These are phyloP conservation scores for Psidium friedrichsthalianum DNA, from an alignment of 345 rosid species.

Conservation along the genomic window DNA sequence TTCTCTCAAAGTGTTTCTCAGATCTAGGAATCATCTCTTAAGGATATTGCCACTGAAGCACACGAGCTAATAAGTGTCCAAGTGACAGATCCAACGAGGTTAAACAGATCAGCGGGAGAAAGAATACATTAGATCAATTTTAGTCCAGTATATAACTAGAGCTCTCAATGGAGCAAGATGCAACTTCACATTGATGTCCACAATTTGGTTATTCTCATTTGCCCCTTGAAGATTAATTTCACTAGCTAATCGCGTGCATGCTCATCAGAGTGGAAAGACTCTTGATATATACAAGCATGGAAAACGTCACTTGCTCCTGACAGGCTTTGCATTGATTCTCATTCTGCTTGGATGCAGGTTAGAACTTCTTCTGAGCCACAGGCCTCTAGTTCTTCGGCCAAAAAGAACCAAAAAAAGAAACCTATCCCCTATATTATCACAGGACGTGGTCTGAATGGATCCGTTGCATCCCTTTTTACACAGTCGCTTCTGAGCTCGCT, in stretches of 20 bases:
- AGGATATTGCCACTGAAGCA: not conserved
- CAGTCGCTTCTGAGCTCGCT: conserved; percentile 41
- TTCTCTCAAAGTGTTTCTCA: not conserved
- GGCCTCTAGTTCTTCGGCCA: no score
- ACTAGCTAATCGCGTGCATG: not conserved
- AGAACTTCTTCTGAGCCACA: not conserved
- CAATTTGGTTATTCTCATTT: not conserved
- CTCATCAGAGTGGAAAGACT: not conserved
- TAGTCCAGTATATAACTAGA: not conserved
- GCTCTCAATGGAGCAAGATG: not conserved
- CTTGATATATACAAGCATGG: not conserved
- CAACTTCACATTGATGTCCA: not conserved
- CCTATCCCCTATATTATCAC: conserved; percentile 24
- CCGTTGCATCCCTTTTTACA: conserved; percentile 59
- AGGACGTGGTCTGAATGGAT: conserved; percentile 51
- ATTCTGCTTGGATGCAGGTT: not conserved
- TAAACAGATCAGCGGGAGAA: not conserved
- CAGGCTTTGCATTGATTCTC: not conserved
- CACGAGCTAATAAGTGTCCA: not conserved
- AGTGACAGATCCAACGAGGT: not conserved
- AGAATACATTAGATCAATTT: not conserved
- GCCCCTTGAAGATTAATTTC: not conserved
- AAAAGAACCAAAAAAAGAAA: no score
- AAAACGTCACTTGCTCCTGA: not conserved
- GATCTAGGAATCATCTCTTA: not conserved